Evolutionary conservation across 768 basidiomycete species (phyloP), one percentile per base, ranked within the genome.

Genomic region (Leccinum fibrillosum): DNA sequence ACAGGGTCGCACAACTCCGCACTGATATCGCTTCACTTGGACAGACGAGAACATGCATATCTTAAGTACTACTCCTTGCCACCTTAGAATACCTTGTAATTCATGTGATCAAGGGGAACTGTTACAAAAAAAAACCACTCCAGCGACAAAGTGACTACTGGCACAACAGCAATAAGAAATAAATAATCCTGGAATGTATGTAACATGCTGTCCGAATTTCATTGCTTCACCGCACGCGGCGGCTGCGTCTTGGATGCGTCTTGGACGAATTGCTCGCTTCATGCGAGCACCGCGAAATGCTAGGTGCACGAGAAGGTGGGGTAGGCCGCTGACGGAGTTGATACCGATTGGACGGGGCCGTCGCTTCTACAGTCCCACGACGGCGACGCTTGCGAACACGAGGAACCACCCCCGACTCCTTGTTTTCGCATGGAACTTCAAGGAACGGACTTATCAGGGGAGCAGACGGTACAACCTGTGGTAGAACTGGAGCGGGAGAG

Each of bases 161-260:
- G 66, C 44, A 72, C 70, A 72, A 74, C 71, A 72, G 69, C 69
- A 74, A 74, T 74, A 74, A 64, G 50, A 56, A 72, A 73, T 71
- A 73, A 70, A 70, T 70, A 70, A 70, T 59, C 53, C 48, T n/a
- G 5, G 42, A 56, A 53, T 47, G 35, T 45, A 49, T 47, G 35
- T 45, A 49, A 44, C 51, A 54, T 54, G 48, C 11, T 32, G 19
- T 15, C 30, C n/a, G 15, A 48, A 11, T 23, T 39, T 37, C 42
- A 23, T 49, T 21, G 35, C 35, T 47, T 67, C 59, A 58, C 48
- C 37, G 61, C 51, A 54, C 25, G n/a, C 49, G 65, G 35, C 59
- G 65, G 32, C 62, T 37, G 3, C 60, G 65, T 15, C 52, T 61
- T 37, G 66, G 35, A 49, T 53, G 61, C 10, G 68, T 48, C 45